A percentile compares a stretch with the other conserved stretches of the same genome.
Evolutionary conservation across 1,284 basidiomycete genomes (phyloP).

Genomic region (Phlebopus sp.): DNA sequence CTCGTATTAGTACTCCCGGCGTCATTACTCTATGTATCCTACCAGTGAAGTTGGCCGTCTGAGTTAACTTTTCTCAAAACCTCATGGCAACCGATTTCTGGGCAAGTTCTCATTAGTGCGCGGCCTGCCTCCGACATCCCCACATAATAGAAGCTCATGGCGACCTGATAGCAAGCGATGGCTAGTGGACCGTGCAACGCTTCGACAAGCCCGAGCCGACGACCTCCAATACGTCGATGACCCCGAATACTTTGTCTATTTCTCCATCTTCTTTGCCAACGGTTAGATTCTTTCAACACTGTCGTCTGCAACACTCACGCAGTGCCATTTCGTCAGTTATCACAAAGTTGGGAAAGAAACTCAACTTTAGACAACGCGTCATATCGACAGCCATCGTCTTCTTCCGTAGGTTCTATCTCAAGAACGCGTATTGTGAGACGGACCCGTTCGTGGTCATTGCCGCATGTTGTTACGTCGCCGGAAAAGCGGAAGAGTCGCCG

Average conservation of each 20-base stretch:
- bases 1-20: too few species aligned
- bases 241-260: constrained; percentile 70
- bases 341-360: constrained; percentile 82
- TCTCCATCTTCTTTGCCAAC: constrained; percentile 84
- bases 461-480: constrained; percentile 93
- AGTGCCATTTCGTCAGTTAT: constrained; percentile 55
- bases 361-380: constrained; percentile 83
- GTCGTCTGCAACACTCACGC: not conserved
- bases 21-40: too few species aligned
- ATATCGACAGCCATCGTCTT: constrained; percentile 93
- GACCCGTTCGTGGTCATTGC: constrained; percentile 92
- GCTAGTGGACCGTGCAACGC: constrained; percentile 78
- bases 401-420: constrained; percentile 92
- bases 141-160: constrained; percentile 13
- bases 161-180: constrained; percentile 69
- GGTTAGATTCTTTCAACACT: constrained; percentile 37
- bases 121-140: constrained; percentile 14
- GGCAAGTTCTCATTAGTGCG: constrained; percentile 73
- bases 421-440: constrained; percentile 91
- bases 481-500: constrained; percentile 95
- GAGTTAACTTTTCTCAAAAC: too few species aligned
- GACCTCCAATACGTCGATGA: constrained; percentile 78
- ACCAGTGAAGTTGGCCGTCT: too few species aligned
- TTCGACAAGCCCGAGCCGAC: constrained; percentile 68
- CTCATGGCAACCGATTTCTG: constrained; percentile 74